phyloP scores from a whole-genome alignment of 1,284 basidiomycete genomes.

The Stereum hirsutum region DNA sequence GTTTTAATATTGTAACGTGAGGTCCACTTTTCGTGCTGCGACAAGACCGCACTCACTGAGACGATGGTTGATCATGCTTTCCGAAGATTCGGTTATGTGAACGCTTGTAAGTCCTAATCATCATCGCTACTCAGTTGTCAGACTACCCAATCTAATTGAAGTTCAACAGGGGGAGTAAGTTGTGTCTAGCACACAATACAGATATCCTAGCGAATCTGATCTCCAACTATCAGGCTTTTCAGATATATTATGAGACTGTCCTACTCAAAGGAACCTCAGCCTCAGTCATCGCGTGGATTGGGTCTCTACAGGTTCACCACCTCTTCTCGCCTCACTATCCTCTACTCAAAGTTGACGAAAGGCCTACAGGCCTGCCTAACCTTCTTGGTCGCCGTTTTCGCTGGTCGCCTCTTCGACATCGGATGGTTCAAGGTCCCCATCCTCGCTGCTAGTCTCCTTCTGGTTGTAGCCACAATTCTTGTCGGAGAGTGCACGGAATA shows the following conservation, averaged over 20 bases:
- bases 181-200: background rate
- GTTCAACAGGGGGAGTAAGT: slow-evolving; percentile 33
- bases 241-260: slow-evolving; percentile 32
- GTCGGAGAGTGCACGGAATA: slow-evolving; percentile 39
- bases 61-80: background rate
- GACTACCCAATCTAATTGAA: no score
- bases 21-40: background rate
- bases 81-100: slow-evolving; percentile 28
- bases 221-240: slow-evolving; percentile 26
- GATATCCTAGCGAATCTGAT: background rate
- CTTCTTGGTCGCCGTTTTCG: slow-evolving; percentile 37
- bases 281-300: slow-evolving; percentile 69
- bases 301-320: slow-evolving; percentile 46
- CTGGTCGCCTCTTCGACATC: slow-evolving; percentile 44
- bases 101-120: no score
- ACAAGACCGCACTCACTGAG: background rate
- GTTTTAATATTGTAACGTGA: slow-evolving; percentile 23
- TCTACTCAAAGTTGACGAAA: background rate
- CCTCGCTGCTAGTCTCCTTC: slow-evolving; percentile 25
- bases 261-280: slow-evolving; percentile 24
- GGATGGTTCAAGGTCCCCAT: slow-evolving; percentile 36
- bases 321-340: background rate
- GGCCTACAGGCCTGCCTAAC: slow-evolving; percentile 29
- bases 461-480: slow-evolving; percentile 37
- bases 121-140: no score